Evolutionary conservation across 305 asterid genomes (phyloP), one percentile per base, ranked within the genome.

Genomic region (Vinca major): DNA sequence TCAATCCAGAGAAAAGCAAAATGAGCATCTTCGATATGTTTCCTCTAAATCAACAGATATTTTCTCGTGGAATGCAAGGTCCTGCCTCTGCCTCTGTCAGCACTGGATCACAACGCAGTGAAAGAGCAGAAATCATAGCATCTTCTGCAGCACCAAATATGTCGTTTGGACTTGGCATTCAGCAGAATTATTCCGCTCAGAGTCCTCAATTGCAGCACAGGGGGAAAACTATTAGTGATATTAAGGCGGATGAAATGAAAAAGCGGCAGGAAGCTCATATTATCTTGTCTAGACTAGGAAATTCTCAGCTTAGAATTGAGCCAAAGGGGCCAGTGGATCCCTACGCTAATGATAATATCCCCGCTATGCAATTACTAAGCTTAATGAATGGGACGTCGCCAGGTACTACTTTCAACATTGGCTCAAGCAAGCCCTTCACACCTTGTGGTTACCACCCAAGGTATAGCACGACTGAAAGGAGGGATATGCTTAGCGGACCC

Each of bases 351-450:
- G 93, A 87, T 39, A 78, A 86, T 17, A 91, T 88, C 75, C 97
- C 94, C 8, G 96, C 96, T 26, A 77, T 90, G 94, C 94, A 87
- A 68, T 71, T 92, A 80, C 82, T 90, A 21, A 87, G 89, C 53
- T 76, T 90, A 76, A 90, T 87, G 97, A 86, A 92, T 72, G 88
- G 71, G 51, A 65, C 84, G 47, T 74, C 80, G 48, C 66, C 71
- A 26, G 68, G 72, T 54, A 51, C 84, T 5, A 65, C 88, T 5
- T 78, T 73, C 69, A 65, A 78, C 66, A 52, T 77, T 39, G 89
- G 84, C 56, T 14, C 79, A 13, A 78, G 76, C 66, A 79, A 62
- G 67, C 69, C 72, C 79, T 76, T 66, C 37, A 50, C 86, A 49
- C 82, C 88, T 2, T 80, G 89, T 75, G 71, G 73, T 63, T 73